Percentiles rank a stretch among this genome's conserved stretches.
phyloP scores from a whole-genome alignment of 1,284 basidiomycete species.

The Gomphus bonarii region DNA sequence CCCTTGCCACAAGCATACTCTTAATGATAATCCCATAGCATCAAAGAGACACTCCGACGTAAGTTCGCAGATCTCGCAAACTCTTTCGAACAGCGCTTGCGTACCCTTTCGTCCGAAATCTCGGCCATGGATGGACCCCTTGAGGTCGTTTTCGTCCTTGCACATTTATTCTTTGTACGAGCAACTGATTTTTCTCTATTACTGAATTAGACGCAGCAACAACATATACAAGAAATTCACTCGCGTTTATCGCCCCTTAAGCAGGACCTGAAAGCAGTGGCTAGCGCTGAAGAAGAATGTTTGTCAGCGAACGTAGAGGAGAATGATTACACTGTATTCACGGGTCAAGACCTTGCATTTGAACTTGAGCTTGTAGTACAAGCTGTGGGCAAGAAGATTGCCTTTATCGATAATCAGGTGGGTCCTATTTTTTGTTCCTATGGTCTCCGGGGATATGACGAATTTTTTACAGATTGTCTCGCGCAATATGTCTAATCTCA shows the following conservation, averaged over 20 bases:
- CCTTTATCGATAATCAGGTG: slow-evolving; percentile 95
- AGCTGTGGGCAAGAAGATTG: slow-evolving; percentile 80
- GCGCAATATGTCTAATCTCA: slow-evolving; percentile 83
- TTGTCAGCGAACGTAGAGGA: slow-evolving; percentile 90
- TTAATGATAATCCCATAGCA: slow-evolving; percentile 40
- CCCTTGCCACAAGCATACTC: background rate
- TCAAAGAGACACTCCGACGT: slow-evolving; percentile 81
- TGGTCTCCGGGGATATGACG: slow-evolving; percentile 13
- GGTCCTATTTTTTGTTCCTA: slow-evolving; percentile 10
- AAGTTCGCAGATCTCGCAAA: slow-evolving; percentile 81
- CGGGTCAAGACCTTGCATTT: slow-evolving; percentile 82
- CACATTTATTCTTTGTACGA: background rate
- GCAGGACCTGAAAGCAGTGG: slow-evolving; percentile 44
- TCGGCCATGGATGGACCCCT: slow-evolving; percentile 70
- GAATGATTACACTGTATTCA: slow-evolving; percentile 93
- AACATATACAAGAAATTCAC: slow-evolving; percentile 45
- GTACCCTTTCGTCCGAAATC: slow-evolving; percentile 65
- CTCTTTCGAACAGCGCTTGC: slow-evolving; percentile 68
- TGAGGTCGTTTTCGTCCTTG: slow-evolving; percentile 41
- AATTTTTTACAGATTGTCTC: slow-evolving; percentile 68
- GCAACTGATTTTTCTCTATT: slow-evolving; percentile 11
- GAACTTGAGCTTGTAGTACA: slow-evolving; percentile 81
- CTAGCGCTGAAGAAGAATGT: slow-evolving; percentile 66
- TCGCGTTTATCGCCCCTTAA: slow-evolving; percentile 52
- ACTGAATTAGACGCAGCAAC: slow-evolving; percentile 41